Base-by-base conservation (phyloP, 169 alveolate species). In the Theileria orientalis region DNA sequence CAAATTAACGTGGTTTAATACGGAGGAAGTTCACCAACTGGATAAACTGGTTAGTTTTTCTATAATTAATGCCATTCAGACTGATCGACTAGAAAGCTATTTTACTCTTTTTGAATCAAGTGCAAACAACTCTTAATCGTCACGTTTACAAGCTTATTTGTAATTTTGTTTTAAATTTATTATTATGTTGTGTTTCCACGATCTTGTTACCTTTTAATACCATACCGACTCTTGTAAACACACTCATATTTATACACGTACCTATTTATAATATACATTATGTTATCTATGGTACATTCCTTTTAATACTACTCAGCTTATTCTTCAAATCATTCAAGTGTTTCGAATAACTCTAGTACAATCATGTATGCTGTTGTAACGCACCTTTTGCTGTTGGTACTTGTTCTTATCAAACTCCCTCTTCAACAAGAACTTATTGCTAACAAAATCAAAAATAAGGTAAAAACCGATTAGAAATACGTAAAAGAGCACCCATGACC, bases 1-100 rank as follows among this genome's bases (percentile, higher is more conserved):
- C 37, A 70, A 72, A 9, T 49, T 80, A 23, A 72, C 78, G 23
- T 72, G 74, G 74, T 29, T 80, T 16, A 80, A 80, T 72, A 42
- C 78, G 3, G 88, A 80, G 67, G 88, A 80, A 49, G 52, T 80
- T n/a, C 83, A 80, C 33, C 88, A 80, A 33, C 77, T 80, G 5
- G 79, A 80, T 41, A 57, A 63, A 66, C 62, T 80, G 57, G 83
- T 80, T 27, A 14, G 78, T 11, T n/a, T 1, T 9, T 21, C 13
- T 14, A 40, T 3, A 25, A 16, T 25, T 73, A 25, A 2, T 3
- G 30, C 7, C 41, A 16, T 19, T 32, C 21, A 76, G 85, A 46
- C 74, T 29, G 80, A 75, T n/a, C 60, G 88, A 40, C 27, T 80
- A 23, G 37, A 9, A 44, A 35, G 61, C 5, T 80, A 80, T 49